phyloP scores from a whole-genome alignment of 768 basidiomycete genomes.

The Boletus vinaceobasis region DNA sequence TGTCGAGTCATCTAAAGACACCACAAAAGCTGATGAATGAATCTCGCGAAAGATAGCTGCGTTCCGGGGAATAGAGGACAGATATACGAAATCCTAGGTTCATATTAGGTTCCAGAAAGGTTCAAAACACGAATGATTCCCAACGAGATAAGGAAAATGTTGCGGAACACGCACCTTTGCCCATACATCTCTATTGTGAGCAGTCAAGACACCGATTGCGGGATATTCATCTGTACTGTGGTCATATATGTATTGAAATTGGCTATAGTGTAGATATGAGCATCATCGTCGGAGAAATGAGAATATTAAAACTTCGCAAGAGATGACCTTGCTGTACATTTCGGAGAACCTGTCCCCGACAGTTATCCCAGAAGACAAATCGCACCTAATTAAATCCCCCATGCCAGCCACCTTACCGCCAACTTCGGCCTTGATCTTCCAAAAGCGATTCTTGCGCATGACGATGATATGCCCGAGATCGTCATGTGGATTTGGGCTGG shows the following conservation, averaged over 20 bases:
- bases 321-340: background rate
- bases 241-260: slow-evolving; percentile 69
- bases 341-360: background rate
- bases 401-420: slow-evolving; percentile 60
- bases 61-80: slow-evolving; percentile 62
- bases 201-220: slow-evolving; percentile 73
- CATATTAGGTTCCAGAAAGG: background rate
- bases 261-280: slow-evolving; percentile 40
- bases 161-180: slow-evolving; percentile 54
- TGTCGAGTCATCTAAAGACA: slow-evolving; percentile 68
- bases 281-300: background rate
- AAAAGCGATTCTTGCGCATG: slow-evolving; percentile 79
- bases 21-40: slow-evolving; percentile 81
- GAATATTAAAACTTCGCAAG: background rate
- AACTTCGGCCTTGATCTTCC: slow-evolving; percentile 67
- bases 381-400: slow-evolving; percentile 61
- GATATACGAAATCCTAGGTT: slow-evolving; percentile 56
- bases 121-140: background rate
- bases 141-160: background rate
- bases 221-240: slow-evolving; percentile 61
- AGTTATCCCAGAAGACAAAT: background rate
- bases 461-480: slow-evolving; percentile 79
- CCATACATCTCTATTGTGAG: slow-evolving; percentile 84
- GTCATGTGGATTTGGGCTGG: slow-evolving; percentile 25
- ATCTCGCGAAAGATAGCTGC: slow-evolving; percentile 63